Evolutionary conservation across 805 yeast genomes (phyloP), one percentile per base, ranked within the genome.

Genomic region (Kodamaea fukazawae): DNA sequence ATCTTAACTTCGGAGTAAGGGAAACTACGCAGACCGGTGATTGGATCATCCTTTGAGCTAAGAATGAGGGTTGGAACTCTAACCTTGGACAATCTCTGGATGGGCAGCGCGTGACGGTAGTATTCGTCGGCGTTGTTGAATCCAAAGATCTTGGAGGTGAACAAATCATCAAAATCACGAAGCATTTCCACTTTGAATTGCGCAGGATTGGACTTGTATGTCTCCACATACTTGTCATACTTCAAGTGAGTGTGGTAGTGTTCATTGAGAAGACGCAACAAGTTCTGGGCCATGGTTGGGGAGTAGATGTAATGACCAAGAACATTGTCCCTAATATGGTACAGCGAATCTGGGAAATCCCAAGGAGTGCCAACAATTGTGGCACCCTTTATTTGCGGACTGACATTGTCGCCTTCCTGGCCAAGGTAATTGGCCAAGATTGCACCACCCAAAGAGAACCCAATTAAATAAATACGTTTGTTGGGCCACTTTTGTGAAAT

Each of bases 371-470:
- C 81, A 50, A 84, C 60, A 7, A 78, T 60, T 10, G 76, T 69
- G 3, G 87, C 83, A 4, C 83, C 81, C 29, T 72, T 68, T 41
- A 83, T 67, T 40, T 72, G 72, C 1, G 73, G 55, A 37, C 75
- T 61, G 2, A 73, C 76, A 4, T 71, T 72, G 23, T 49, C 56
- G 23, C 60, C 62, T 49, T 81, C 86, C 58, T 82, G 85, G 26
- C 86, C 90, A 38, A 85, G 58, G 53, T 82, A 85, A 53, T 85
- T 85, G 13, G 82, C 68, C 28, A 79, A 51, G 34, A 83, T 69
- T 9, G 84, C 68, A 7, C 86, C 85, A 29, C 95, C 95, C 45
- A 85, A 75, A 1, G 90, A 83, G 48, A 78, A 80, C 0, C 90
- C 93, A 32, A 79, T 71, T 9, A 79, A 68, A 52, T 73, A 83